Evolutionary conservation across 2,329 filamentous ascomycete species (phyloP), one percentile per base, ranked within the genome.

Genomic region (Fusarium neocosmosporiellum): DNA sequence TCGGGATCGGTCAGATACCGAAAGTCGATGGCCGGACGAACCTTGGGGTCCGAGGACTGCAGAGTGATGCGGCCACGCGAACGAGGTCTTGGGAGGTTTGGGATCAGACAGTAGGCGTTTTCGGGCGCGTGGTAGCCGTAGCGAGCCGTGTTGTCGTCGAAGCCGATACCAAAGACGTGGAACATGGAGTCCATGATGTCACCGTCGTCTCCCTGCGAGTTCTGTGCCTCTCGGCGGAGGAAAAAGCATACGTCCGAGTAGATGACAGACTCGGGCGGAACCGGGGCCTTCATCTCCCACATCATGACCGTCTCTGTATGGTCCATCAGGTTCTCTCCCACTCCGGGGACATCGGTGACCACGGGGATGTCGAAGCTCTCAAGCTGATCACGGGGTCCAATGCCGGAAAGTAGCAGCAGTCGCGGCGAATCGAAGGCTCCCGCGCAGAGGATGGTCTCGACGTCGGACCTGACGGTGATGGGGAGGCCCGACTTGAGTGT

Each of bases 341-440:
- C 88, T 41, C 87, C 88, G 14, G 87, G 85, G 33, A 89, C 82
- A 76, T 90, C 85, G 64, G 84, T 82, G 55, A 88, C 84, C 16
- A 88, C 83, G 20, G 83, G 81, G 66, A 90, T 87, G 11, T 27
- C 20, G 20, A 48, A 16, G 8, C 7, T 24, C 5, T 22, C 20
- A 8, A 48, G 43, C 43, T 90, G 85, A 43, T 83, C 80, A 69
- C 83, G 83, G 41, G 88, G 86, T 24, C 88, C 88, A 36, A 90
- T 79, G 27, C 88, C 88, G 4, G 87, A 89, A 64, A 87, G 83
- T 62, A 89, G 81, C 81, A 90, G 83, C 50, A 90, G 83, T 34
- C 93, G 90, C 33, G 93, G 93, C 1, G 93, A 95, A 83, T 96
- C 93, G 70, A 96, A 88, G 67, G 94, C 92, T 77, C 93, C 93